Evolutionary conservation across 805 yeast genomes (phyloP).

Genomic region (Hanseniaspora vineae): DNA sequence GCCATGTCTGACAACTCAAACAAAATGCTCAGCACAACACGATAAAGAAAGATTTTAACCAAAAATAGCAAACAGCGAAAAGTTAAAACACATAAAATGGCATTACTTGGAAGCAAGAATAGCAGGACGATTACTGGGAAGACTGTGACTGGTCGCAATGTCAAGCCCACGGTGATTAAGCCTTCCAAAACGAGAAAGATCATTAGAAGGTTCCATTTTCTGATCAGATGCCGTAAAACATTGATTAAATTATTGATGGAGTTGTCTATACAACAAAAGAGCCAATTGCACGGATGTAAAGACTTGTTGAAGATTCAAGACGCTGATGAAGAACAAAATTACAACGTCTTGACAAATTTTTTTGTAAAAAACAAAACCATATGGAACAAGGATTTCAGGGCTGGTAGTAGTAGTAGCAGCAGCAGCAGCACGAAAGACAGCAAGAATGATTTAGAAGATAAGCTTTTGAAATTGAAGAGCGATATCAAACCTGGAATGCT

Average conservation of each 20-base stretch:
- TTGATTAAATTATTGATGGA: slow-evolving; percentile 13
- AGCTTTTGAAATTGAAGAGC: slow-evolving; percentile 3
- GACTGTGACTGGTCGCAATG: slow-evolving; percentile 18
- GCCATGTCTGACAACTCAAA: not conserved
- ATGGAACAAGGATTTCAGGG: not conserved
- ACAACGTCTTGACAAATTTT: not conserved
- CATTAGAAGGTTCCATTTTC: slow-evolving; percentile 64
- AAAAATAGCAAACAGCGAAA: not conserved
- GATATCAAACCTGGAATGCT: slow-evolving; percentile 6
- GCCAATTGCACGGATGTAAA: slow-evolving; percentile 12
- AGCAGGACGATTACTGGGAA: slow-evolving; percentile 25
- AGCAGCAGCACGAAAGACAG: no score
- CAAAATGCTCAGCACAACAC: not conserved
- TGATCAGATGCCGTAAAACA: slow-evolving; percentile 41
- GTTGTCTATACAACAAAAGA: no score
- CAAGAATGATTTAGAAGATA: slow-evolving; percentile 8
- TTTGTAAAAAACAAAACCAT: not conserved
- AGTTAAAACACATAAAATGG: slow-evolving; percentile 1
- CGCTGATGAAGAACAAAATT: slow-evolving; percentile 7
- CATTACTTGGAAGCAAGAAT: slow-evolving; percentile 8
- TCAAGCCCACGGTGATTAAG: slow-evolving; percentile 38
- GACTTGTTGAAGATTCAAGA: slow-evolving; percentile 12
- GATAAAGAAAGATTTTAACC: no score
- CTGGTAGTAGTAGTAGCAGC: slow-evolving; percentile 7
- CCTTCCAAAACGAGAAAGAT: slow-evolving; percentile 62